Base-by-base conservation (phyloP, 768 basidiomycete species). In the Xerocomellus amylosporus region DNA sequence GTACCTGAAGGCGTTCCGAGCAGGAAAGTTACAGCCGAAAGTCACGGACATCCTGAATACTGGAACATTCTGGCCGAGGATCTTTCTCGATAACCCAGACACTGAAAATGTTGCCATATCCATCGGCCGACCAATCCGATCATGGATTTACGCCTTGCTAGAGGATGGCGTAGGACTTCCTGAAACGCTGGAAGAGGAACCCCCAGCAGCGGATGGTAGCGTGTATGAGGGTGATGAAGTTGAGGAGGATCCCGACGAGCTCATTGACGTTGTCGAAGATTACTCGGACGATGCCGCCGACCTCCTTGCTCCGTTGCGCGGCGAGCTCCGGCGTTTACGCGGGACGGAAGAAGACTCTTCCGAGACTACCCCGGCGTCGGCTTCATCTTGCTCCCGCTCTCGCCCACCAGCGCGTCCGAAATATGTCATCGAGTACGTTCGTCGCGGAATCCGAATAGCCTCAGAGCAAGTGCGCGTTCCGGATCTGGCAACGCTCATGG, bases 21-120 rank as follows among this genome's bases (percentile, higher is more conserved):
- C 63, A 1, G 89, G 88, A 4, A 65, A 67, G 1, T 68, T 92
- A 19, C 74, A 81, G 17, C 79, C 86, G 2, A 77, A 80, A 54
- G 70, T 82, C 28, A 66, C 86, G 65, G 86, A 91, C 58, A 64
- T 78, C 5, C 66, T 91, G 49, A 81, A 71, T 52, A 83, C 86
- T 0, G 80, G 78, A 17, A 83, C 87, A 1, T 84, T 75, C 53
- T 92, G 88, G 87, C 83, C 87, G 5, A 74, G 77, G 33, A 65
- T 85, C n/a, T 90, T 89, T 66, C 77, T 93, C 19, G 90, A 93
- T 56, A 80, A 84, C 59, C 90, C 90, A 0, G 90, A 93, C 67
- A 47, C 79, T 30, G 87, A 90, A 65, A 82, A 82, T 1, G 85
- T 87, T 12, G 74, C 80, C 19, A 72, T 81, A 53, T 84, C 79